Evolutionary conservation across 208 protist species (phyloP), one percentile per base, ranked within the genome.

Genomic region (Balamuthia mandrillaris): DNA sequence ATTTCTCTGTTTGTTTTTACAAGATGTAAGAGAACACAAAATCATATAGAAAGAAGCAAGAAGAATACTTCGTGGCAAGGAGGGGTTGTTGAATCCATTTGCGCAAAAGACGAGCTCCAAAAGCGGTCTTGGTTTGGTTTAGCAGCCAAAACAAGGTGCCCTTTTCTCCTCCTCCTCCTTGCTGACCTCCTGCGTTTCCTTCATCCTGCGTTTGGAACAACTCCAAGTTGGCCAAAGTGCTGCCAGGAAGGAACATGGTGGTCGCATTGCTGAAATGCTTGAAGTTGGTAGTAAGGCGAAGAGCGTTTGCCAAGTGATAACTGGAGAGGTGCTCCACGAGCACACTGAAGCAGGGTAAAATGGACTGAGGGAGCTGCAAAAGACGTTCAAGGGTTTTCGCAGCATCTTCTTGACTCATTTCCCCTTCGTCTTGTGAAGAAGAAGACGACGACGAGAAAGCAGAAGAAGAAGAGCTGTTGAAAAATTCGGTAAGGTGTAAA

Each of bases 1-100:
- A 93, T 93, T 21, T 52, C 35, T 52, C 89, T 91, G 82, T 41
- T 33, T 24, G 24, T 12, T 51, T 72, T 44, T 87, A 31, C 42
- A 81, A 41, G 37, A 86, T 44, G n/a, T 47, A 27, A 35, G 2
- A 84, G 24, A 82, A 24, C 44, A n/a, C 21, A 29, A 52, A 9
- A 18, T 5, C 27, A 21, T 29, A 18, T 61, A 9, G 6, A 18
- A 18, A 56, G 42, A 27, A 84, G 18, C 4, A 6, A n/a, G 78
- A n/a, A 21, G 29, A 44, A 2, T 45, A 87, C 68, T 72, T 42
- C 31, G 77, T 78, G 21, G 86, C 74, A n/a, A 86, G 27, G 10
- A 93, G 85, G 10, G 90, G 90, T 45, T 78, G 81, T 16, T 78
- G 31, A 6, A 93, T 45, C 90, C 90, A 93, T 12, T 81, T 44